Conservation (phyloP, 768 basidiomycete species). For the Tricholoma furcatifolium region DNA sequence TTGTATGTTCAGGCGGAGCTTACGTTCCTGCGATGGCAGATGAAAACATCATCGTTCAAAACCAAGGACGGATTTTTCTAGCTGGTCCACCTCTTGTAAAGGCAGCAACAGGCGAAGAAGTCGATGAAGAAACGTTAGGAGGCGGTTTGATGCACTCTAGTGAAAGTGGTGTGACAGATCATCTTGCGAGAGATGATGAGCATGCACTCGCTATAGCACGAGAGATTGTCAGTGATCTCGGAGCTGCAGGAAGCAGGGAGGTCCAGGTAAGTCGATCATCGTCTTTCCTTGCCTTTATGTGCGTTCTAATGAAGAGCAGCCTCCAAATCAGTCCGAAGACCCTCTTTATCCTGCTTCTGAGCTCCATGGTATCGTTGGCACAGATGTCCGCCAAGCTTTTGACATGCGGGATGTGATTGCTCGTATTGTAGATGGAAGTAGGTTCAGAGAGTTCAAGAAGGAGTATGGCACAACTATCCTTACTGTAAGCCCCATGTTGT, state of each 20-base stretch:
- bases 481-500: conserved; percentile 51
- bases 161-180: conserved; percentile 89
- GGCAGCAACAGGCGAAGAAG: conserved; percentile 90
- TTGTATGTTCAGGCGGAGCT: conserved; percentile 61
- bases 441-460: conserved; percentile 93
- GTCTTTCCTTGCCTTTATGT: background rate
- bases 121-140: conserved; percentile 91
- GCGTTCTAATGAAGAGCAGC: conserved; percentile 35
- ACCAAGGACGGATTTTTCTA: conserved; percentile 92
- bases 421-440: conserved; percentile 86
- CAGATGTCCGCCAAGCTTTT: conserved; percentile 84
- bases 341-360: conserved; percentile 82
- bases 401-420: conserved; percentile 96
- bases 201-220: conserved; percentile 82
- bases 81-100: conserved; percentile 95
- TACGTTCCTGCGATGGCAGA: conserved; percentile 98
- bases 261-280: conserved; percentile 40
- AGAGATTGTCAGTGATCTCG: conserved; percentile 75
- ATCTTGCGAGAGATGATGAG: conserved; percentile 81
- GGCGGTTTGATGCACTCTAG: conserved; percentile 90
- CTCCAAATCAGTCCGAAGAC: conserved; percentile 56
- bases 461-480: conserved; percentile 91
- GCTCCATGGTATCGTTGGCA: conserved; percentile 88
- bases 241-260: conserved; percentile 53
- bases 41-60: conserved; percentile 86